These are phyloP conservation scores for Omphalea diandra DNA, from an alignment of 441 rosid species.

Conservation along the genomic window DNA sequence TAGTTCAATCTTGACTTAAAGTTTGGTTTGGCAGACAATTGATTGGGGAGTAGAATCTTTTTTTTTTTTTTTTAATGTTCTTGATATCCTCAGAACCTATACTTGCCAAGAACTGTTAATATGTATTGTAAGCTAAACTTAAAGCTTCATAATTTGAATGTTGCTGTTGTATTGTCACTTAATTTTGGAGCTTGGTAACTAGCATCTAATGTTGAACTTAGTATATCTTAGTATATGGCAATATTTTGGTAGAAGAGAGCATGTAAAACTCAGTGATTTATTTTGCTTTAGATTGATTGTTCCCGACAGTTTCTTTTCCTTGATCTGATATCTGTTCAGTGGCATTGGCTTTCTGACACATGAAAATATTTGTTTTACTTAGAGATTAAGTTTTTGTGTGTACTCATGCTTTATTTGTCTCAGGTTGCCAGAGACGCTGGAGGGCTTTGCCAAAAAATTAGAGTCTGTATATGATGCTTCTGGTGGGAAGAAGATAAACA, in stretches of 20 bases:
- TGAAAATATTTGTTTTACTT: neutral
- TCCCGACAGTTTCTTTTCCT: neutral
- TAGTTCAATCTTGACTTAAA: neutral
- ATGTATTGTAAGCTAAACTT: too few species aligned
- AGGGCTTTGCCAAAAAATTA: constrained; percentile 59
- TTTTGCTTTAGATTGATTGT: neutral
- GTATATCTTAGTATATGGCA: too few species aligned
- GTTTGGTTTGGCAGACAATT: neutral
- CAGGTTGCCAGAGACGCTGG: constrained; percentile 76
- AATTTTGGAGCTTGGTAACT: neutral
- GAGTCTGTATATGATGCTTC: constrained; percentile 70
- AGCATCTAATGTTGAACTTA: too few species aligned
- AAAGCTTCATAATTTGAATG: neutral
- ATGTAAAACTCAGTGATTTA: neutral
- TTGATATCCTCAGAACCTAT: neutral
- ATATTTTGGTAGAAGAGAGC: neutral
- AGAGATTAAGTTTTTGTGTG: constrained; percentile 1
- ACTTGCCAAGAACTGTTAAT: too few species aligned
- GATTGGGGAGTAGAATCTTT: neutral
- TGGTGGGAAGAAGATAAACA: constrained; percentile 86
- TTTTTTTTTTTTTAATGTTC: neutral
- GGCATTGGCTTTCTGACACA: constrained; percentile 1
- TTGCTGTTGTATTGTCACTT: neutral
- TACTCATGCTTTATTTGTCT: constrained; percentile 8
- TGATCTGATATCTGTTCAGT: neutral